These are phyloP conservation scores for Pseudozyma thailandica DNA, from an alignment of 1,284 basidiomycete genomes.

Conservation along the genomic window DNA sequence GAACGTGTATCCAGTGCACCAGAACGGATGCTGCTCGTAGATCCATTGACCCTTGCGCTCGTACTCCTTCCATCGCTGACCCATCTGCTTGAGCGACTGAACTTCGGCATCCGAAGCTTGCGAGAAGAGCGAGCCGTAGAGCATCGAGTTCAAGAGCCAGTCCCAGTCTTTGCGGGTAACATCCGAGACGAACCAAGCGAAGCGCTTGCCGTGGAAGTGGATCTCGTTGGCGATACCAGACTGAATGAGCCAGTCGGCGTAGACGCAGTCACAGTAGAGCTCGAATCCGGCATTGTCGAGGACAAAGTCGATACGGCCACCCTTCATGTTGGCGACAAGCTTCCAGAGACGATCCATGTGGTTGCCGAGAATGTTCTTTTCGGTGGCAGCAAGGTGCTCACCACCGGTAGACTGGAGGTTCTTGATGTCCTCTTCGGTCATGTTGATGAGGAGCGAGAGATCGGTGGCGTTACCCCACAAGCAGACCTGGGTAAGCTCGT, in stretches of 20 bases:
- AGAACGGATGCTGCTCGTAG: slow-evolving; percentile 88
- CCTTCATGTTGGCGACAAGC: slow-evolving; percentile 75
- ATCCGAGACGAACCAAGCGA: slow-evolving; percentile 75
- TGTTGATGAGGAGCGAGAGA: slow-evolving; percentile 93
- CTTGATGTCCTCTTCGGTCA: slow-evolving; percentile 99
- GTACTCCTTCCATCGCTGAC: slow-evolving; percentile 89
- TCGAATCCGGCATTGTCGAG: slow-evolving; percentile 93
- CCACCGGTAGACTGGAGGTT: slow-evolving; percentile 96
- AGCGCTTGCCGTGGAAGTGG: slow-evolving; percentile 83
- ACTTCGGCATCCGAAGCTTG: slow-evolving; percentile 85
- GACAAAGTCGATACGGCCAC: slow-evolving; percentile 63
- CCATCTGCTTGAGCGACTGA: slow-evolving; percentile 82
- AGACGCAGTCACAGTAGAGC: slow-evolving; percentile 94
- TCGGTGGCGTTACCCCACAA: slow-evolving; percentile 74
- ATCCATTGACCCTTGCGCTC: slow-evolving; percentile 92
- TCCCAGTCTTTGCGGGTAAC: slow-evolving; percentile 96
- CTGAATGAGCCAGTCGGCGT: slow-evolving; percentile 87
- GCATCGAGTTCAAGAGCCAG: slow-evolving; percentile 74
- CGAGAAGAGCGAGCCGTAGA: slow-evolving; percentile 72
- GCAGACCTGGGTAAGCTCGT: slow-evolving; percentile 82
- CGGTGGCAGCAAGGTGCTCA: slow-evolving; percentile 91
- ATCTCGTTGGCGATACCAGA: slow-evolving; percentile 85
- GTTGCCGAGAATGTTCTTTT: slow-evolving; percentile 93
- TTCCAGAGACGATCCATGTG: slow-evolving; percentile 84
- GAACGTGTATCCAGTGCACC: slow-evolving; percentile 69